A percentile compares a stretch with the other conserved stretches of the same genome.
Evolutionary conservation across 2,329 filamentous ascomycete species (phyloP).

Genomic region (Colletotrichum lindemuthianum): DNA sequence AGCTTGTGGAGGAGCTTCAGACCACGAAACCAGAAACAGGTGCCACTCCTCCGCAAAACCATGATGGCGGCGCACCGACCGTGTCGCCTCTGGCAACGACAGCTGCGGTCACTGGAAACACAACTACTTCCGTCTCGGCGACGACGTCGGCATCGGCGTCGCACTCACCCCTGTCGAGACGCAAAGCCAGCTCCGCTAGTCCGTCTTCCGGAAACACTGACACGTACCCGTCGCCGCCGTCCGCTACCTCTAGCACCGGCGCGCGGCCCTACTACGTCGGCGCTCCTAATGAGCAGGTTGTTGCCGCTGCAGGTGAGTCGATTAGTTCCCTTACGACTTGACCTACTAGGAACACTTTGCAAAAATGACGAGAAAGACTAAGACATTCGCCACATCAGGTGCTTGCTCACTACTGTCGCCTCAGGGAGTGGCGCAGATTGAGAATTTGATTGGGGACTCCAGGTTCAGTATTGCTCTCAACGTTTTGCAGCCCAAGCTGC

Average conservation of each 20-base stretch:
- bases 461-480: conserved; percentile 17
- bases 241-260: conserved; percentile 26
- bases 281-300: conserved; percentile 10
- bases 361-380: conserved; percentile 3
- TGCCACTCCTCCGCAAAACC: conserved; percentile 10
- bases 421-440: conserved; percentile 20
- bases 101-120: conserved; percentile 2
- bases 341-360: too few species aligned
- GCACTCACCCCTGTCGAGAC: conserved; percentile 23
- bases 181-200: conserved; percentile 25
- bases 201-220: conserved; percentile 25
- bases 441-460: conserved; percentile 29
- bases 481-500: background rate
- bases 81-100: conserved; percentile 5
- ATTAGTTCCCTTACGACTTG: too few species aligned
- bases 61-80: conserved; percentile 2
- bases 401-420: conserved; percentile 27
- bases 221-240: conserved; percentile 25
- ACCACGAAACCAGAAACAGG: conserved; percentile 19
- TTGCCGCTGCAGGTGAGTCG: conserved; percentile 23
- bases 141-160: conserved; percentile 40
- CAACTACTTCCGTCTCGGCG: conserved; percentile 26
- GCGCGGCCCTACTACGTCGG: conserved; percentile 26
- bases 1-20: conserved; percentile 33
- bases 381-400: conserved; percentile 4